A percentile compares a stretch with the other conserved stretches of the same genome.
These are phyloP conservation scores for Tricladium varicosporioides DNA, from an alignment of 2,329 filamentous ascomycete genomes.

Conservation along the genomic window DNA sequence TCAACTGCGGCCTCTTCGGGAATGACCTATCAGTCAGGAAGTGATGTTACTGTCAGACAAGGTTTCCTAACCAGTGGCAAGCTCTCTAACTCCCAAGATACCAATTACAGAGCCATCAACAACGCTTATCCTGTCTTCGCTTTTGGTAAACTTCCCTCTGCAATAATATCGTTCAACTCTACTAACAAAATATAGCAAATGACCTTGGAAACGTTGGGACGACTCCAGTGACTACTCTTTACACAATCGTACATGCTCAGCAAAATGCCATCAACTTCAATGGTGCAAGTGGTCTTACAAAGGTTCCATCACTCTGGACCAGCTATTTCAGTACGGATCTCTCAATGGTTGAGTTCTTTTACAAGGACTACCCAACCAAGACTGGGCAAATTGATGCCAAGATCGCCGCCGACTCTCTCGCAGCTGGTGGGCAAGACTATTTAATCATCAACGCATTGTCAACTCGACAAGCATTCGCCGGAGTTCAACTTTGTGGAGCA, in stretches of 20 bases:
- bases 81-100: conserved; percentile 64
- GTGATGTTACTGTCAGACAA: conserved; percentile 60
- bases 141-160: conserved; percentile 41
- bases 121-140: conserved; percentile 79
- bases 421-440: conserved; percentile 72
- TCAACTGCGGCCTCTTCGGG: conserved; percentile 58
- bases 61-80: conserved; percentile 63
- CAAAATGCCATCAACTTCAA: conserved; percentile 28
- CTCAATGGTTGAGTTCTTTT: conserved; percentile 64
- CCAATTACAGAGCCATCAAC: conserved; percentile 63
- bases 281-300: conserved; percentile 48
- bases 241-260: conserved; percentile 30
- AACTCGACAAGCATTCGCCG: conserved; percentile 79
- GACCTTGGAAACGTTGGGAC: conserved; percentile 24
- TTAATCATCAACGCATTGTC: conserved; percentile 73
- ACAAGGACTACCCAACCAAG: conserved; percentile 68
- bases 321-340: conserved; percentile 64
- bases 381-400: conserved; percentile 66
- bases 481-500: conserved; percentile 70
- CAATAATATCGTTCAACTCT: neutral
- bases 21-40: conserved; percentile 67
- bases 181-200: conserved; percentile 17
- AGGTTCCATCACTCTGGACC: conserved; percentile 74
- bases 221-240: conserved; percentile 20
- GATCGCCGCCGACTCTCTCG: conserved; percentile 63